phyloP scores from a whole-genome alignment of 345 rosid genomes.

The Erucastrum elatum region DNA sequence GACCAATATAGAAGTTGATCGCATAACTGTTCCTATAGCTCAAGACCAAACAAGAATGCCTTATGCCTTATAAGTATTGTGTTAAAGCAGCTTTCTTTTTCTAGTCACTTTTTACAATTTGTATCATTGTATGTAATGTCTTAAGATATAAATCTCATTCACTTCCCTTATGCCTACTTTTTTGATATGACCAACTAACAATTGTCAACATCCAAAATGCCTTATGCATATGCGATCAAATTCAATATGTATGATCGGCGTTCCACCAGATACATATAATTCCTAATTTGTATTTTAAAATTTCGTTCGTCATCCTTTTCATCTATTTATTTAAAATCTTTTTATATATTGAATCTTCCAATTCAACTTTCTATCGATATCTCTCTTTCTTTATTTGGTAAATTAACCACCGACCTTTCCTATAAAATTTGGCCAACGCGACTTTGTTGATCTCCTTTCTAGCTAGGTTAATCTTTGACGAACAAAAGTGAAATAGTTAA shows the following conservation, averaged over 20 bases:
- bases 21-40: not conserved
- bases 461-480: not conserved
- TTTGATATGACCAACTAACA: constrained; percentile 19
- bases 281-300: not conserved
- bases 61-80: constrained; percentile 16
- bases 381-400: constrained; percentile 17
- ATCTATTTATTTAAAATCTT: not conserved
- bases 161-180: constrained; percentile 16
- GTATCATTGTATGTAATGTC: not conserved
- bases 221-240: not conserved
- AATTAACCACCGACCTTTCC: constrained; percentile 22
- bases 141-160: not conserved
- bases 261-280: constrained; percentile 2
- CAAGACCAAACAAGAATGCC: constrained; percentile 23
- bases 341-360: not conserved
- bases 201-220: constrained; percentile 10
- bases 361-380: not conserved
- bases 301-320: not conserved
- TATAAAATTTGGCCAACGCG: not conserved
- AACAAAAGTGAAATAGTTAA: not conserved
- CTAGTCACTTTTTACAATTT: not conserved
- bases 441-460: constrained; percentile 13
- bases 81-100: constrained; percentile 27
- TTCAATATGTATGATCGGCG: not conserved
- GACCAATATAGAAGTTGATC: not conserved